Base-by-base conservation (phyloP, 2,329 filamentous ascomycete species). In the Fusarium bulbicola region DNA sequence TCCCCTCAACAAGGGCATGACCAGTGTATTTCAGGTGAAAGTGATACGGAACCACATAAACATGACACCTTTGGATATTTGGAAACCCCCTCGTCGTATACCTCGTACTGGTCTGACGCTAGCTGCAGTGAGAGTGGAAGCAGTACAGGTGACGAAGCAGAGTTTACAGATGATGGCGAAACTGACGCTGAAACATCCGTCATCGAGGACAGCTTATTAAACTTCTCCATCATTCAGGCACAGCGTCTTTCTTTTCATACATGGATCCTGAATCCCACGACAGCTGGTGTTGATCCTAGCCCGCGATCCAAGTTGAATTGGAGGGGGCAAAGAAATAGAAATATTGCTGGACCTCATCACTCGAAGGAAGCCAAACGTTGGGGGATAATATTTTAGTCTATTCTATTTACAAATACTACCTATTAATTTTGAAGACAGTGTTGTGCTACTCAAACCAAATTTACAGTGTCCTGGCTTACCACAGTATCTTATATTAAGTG, bases 391-490 rank as follows among this genome's bases (percentile, higher is more conserved):
- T 47, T 45, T 28, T 45, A 45, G 24, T 26, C 13, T 28, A 28
- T 5, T 28, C 0, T 45, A 28, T 26, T 6, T 6, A 6, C 7
- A 28, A 13, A 1, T 13, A 26, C 16, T 28, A 28, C 16, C 16
- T 45, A 26, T 45, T 20, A 6, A 20, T 20, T 18, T 18, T 26
- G 5, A 45, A 2, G 24, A 18, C 4, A 0, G 40, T 6, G n/a
- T 24, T 42, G 1, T 7, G 2, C 15, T 13, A 26, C 15, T 26
- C 3, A 3, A 26, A 3, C 42, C 6, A 18, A 0, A 12, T 26
- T 18, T 13, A 4, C 2, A 43, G 0, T 18, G 4, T 18, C 6
- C 4, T 7, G 24, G 7, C 16, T 18, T 45, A 11, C 0, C 24
- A 5, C 42, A 12, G 16, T 4, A 45, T 13, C 16, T 45, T 45